Evolutionary conservation across 169 alveolate genomes (phyloP), one percentile per base, ranked within the genome.

Genomic region (Eimeria maxima): DNA sequence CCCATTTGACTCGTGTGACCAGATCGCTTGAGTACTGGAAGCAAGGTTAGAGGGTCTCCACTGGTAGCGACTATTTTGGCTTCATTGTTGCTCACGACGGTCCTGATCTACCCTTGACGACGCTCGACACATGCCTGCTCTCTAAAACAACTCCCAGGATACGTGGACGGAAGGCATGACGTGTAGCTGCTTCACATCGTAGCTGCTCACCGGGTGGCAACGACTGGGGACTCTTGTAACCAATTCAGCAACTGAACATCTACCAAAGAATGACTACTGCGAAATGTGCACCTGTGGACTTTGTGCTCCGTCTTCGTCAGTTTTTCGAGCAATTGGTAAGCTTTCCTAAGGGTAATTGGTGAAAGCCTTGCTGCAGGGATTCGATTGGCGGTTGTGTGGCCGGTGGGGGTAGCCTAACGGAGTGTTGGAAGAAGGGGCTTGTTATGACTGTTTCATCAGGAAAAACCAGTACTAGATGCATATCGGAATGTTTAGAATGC

Each of bases 331-430:
- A 29, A 7, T 33, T 1, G 13, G 11, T 27, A 33, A 47, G 33
- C 50, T 47, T 29, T 69, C 50, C 4, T 18, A 13, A 69, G 80
- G 50, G 80, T 3, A 29, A 33, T 69, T 69, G 22, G 80, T 27
- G 50, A 33, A 33, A 47, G 80, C 33, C 50, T 69, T 69, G 47
- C 80, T 24, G 80, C 80, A 69, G 22, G 27, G 80, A 69, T 69
- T 69, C 80, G 80, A 69, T 69, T 69, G 80, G 10, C 7, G 80
- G 76, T 33, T 69, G 80, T 29, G 47, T 27, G 27, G 45, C 33
- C 80, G 24, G 80, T 69, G 80, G 80, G 80, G 80, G 80, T 69
- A 69, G 80, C 11, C 80, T 45, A 33, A 47, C 24, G 50, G 80
- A 69, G 80, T 33, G 80, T 27, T 29, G 22, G n/a, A 10, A 6